Percentiles rank a stretch among this genome's conserved stretches.
Conservation (phyloP, 2,329 filamentous ascomycete species). For the Ilyonectria sp. region DNA sequence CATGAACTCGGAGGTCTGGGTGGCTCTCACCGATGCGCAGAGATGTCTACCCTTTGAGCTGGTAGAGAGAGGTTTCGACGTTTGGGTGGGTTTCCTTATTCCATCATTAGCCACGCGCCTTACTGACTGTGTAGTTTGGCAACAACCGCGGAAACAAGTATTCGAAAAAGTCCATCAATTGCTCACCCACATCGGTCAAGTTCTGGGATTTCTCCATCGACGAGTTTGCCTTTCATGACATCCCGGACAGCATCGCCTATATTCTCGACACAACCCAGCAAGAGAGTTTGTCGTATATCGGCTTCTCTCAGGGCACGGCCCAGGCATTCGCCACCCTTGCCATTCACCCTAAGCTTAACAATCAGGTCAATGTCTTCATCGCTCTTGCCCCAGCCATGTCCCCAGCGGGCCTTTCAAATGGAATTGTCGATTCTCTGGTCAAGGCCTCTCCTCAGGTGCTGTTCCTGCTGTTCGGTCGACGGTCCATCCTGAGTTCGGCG, state of each 20-base stretch:
- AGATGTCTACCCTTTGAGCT: constrained; percentile 90
- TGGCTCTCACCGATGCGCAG: constrained; percentile 89
- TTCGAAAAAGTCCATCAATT: constrained; percentile 90
- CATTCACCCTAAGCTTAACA: constrained; percentile 92
- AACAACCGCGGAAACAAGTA: constrained; percentile 99
- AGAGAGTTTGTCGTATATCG: constrained; percentile 91
- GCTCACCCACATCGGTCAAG: constrained; percentile 79
- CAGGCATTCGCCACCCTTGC: constrained; percentile 96
- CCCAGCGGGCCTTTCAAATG: constrained; percentile 89
- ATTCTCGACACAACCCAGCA: constrained; percentile 88
- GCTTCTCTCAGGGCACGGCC: constrained; percentile 96
- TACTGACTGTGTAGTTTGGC: constrained; percentile 74
- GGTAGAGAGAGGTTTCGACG: constrained; percentile 93
- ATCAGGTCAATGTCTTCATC: constrained; percentile 96
- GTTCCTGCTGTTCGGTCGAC: constrained; percentile 92
- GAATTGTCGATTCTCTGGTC: constrained; percentile 91
- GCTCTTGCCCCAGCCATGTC: constrained; percentile 97
- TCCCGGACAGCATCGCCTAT: constrained; percentile 94
- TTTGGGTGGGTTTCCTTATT: constrained; percentile 76
- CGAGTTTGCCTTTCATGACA: constrained; percentile 97
- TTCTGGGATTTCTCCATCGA: constrained; percentile 99
- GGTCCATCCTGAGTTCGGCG: constrained; percentile 91
- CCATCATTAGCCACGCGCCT: neutral
- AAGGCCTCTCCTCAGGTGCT: constrained; percentile 94
- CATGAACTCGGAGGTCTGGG: constrained; percentile 99